Conservation (phyloP, 73 alveolate species). For the Tetrahymena borealis region DNA sequence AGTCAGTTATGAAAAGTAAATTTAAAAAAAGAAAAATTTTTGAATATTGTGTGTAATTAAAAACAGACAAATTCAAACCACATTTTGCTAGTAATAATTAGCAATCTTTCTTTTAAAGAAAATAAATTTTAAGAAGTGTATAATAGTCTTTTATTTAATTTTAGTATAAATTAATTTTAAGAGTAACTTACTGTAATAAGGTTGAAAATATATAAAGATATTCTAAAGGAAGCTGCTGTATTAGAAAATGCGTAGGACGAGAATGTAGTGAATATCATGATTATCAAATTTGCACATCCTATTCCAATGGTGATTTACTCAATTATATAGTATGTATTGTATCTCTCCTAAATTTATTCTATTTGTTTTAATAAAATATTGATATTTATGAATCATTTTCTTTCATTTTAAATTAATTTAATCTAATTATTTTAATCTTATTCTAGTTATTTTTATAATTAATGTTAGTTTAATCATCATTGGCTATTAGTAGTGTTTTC, state of each 20-base stretch:
- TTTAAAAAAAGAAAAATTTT: background rate
- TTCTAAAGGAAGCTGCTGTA: background rate
- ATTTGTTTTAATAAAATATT: background rate
- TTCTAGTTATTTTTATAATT: too few relatives aligned
- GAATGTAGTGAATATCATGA: background rate
- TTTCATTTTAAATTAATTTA: too few relatives aligned
- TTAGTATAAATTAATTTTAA: too few relatives aligned
- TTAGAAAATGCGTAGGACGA: background rate
- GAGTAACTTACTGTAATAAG: background rate
- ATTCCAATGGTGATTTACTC: background rate
- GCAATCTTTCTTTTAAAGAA: too few relatives aligned
- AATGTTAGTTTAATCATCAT: too few relatives aligned
- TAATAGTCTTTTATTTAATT: too few relatives aligned
- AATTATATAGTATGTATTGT: background rate
- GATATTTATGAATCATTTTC: too few relatives aligned
- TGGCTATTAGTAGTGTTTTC: too few relatives aligned
- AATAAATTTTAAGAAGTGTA: too few relatives aligned
- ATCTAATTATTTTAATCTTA: too few relatives aligned
- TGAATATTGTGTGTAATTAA: too few relatives aligned
- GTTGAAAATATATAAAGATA: background rate
- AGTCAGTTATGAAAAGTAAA: background rate
- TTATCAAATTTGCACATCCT: background rate
- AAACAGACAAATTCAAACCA: background rate
- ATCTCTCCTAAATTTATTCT: background rate
- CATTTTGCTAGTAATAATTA: background rate